Conservation (phyloP, 108 stramenopile species). For the Pseudonitzschia multistriata region DNA sequence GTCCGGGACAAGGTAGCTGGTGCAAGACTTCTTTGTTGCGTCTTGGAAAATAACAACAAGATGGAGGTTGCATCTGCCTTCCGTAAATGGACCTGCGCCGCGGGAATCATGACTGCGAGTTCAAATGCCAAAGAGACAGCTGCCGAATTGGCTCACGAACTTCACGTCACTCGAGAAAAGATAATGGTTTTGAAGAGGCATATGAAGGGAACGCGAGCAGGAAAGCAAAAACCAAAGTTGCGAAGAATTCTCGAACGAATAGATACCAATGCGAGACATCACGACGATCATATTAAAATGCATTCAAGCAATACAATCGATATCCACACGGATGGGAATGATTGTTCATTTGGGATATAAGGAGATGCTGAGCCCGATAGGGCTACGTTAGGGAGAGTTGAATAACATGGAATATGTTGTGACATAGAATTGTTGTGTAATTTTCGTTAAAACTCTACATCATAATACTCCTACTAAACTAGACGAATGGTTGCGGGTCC, state of each 20-base stretch:
- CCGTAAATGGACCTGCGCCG: slow-evolving; percentile 27
- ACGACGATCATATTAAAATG: background rate
- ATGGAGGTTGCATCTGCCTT: slow-evolving; percentile 18
- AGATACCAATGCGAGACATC: background rate
- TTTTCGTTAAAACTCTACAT: background rate
- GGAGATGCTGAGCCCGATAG: background rate
- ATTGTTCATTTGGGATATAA: slow-evolving; percentile 3
- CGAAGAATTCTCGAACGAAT: slow-evolving; percentile 13
- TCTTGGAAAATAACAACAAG: slow-evolving; percentile 13
- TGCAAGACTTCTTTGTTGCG: slow-evolving; percentile 1
- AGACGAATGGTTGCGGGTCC: slow-evolving; percentile 73
- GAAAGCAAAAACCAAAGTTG: slow-evolving; percentile 12
- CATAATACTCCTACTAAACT: background rate
- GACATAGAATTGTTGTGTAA: background rate
- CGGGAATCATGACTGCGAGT: slow-evolving; percentile 8
- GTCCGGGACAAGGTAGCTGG: slow-evolving; percentile 15
- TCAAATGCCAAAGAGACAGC: slow-evolving; percentile 11
- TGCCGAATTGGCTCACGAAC: slow-evolving; percentile 22
- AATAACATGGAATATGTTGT: background rate
- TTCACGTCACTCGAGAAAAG: slow-evolving; percentile 28
- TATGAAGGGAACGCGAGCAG: background rate
- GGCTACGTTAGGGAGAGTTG: background rate
- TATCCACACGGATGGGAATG: background rate
- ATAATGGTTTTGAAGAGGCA: slow-evolving; percentile 20
- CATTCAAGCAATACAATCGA: background rate